A percentile compares a stretch with the other conserved stretches of the same genome.
These are phyloP conservation scores for Penicillium verhagenii DNA, from an alignment of 495 filamentous ascomycete genomes.

Conservation along the genomic window DNA sequence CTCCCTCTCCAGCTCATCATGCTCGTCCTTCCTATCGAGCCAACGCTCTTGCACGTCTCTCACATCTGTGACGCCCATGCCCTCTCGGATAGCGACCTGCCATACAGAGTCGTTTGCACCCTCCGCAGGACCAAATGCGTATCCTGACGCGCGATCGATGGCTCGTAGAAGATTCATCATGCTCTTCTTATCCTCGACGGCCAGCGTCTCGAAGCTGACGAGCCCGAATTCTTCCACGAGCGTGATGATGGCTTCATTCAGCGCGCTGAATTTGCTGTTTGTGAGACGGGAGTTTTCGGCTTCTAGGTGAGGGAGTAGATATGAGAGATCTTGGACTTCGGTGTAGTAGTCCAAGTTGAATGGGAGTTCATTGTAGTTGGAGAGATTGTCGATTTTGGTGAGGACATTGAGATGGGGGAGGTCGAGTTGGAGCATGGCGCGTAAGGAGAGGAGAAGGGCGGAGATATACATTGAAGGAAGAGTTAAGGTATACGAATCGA, in stretches of 20 bases:
- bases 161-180: slow-evolving; percentile 88
- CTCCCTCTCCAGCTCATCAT: slow-evolving; percentile 75
- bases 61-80: slow-evolving; percentile 72
- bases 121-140: slow-evolving; percentile 87
- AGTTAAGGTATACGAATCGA: slow-evolving; percentile 88
- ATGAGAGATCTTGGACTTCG: slow-evolving; percentile 89
- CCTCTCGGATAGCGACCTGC: slow-evolving; percentile 91
- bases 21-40: slow-evolving; percentile 85
- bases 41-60: slow-evolving; percentile 92
- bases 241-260: slow-evolving; percentile 84
- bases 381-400: slow-evolving; percentile 93
- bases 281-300: slow-evolving; percentile 56
- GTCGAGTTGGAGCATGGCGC: slow-evolving; percentile 97
- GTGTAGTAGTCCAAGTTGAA: slow-evolving; percentile 97
- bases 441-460: slow-evolving; percentile 83
- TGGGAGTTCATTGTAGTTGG: slow-evolving; percentile 73
- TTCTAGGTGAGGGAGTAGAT: slow-evolving; percentile 77
- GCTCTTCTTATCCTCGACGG: slow-evolving; percentile 91
- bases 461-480: slow-evolving; percentile 93
- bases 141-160: slow-evolving; percentile 88
- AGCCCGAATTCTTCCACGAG: slow-evolving; percentile 86
- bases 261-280: slow-evolving; percentile 69
- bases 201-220: slow-evolving; percentile 88
- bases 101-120: slow-evolving; percentile 92
- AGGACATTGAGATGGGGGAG: slow-evolving; percentile 93